Base-by-base conservation (phyloP, 192 early-diverging fungal genomes). In the Backusella circina region DNA sequence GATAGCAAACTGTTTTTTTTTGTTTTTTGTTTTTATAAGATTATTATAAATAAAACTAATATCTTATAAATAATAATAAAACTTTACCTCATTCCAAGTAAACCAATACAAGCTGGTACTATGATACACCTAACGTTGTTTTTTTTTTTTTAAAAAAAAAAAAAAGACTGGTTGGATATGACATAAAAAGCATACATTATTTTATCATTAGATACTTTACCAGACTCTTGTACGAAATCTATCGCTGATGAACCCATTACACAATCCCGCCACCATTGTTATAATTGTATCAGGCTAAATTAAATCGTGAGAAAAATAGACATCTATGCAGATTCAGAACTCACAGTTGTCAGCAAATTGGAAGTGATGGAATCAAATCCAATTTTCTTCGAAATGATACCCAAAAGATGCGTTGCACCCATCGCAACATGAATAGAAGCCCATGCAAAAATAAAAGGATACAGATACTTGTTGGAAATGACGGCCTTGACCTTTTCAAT, bases 321-420 rank as follows among this genome's bases (percentile, higher is more conserved):
- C 13, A 73, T 28, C 35, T 51, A 26, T 64, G 47, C 30, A 5
- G 0, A 0, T 30, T 8, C 30, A 39, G n/a, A n/a, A 65, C 70
- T 75, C 77, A 83, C 81, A 57, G 77, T 74, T 0, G 77, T 77
- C n/a, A 83, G 50, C 18, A 83, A 39, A 44, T 83, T 83, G 8
- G 81, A 69, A 10, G 77, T 76, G 10, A 83, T 72, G 2, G 81
- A 72, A 64, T 79, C 81, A 73, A 67, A 83, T 0, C 77, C 81
- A 7, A 79, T 6, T 64, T 83, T 83, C 50, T 73, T 83, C 13
- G 81, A 71, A 13, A 79, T 75, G 69, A 83, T 76, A 5, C 81
- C 81, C 12, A 83, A 51, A 1, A 79, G 71, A 39, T 72, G 71
- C 21, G 74, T 44, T 33, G 77, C 77, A 30, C 77, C 77, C 71